Evolutionary conservation across 805 yeast genomes (phyloP).

Genomic region (Starmerella stigmatis): DNA sequence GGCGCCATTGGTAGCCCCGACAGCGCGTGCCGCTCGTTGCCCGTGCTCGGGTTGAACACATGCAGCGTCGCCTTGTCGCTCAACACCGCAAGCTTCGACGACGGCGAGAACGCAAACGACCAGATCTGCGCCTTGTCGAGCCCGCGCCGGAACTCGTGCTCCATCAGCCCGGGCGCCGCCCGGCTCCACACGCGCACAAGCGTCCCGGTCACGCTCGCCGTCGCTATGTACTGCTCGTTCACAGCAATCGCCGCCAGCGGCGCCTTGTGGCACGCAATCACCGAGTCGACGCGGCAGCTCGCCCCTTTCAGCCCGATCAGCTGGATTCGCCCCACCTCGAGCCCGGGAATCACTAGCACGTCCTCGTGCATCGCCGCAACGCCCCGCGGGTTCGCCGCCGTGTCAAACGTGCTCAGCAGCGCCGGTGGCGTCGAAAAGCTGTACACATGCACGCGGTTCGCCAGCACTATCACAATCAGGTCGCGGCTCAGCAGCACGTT

Average conservation of each 20-base stretch:
- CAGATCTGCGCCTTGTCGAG: slow-evolving; percentile 72
- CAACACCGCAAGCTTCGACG: slow-evolving; percentile 69
- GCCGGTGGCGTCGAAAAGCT: slow-evolving; percentile 75
- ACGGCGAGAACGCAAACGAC: slow-evolving; percentile 73
- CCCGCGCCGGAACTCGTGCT: slow-evolving; percentile 76
- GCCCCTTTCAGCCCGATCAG: slow-evolving; percentile 54
- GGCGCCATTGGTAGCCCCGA: slow-evolving; percentile 57
- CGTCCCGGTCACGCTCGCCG: slow-evolving; percentile 77
- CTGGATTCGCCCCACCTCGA: slow-evolving; percentile 67
- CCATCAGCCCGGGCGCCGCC: not conserved
- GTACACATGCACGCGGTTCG: slow-evolving; percentile 58
- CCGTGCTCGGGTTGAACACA: slow-evolving; percentile 48
- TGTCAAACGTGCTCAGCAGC: slow-evolving; percentile 52
- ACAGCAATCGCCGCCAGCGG: slow-evolving; percentile 52
- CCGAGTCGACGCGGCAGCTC: slow-evolving; percentile 51
- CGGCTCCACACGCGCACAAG: slow-evolving; percentile 44
- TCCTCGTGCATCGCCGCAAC: slow-evolving; percentile 46
- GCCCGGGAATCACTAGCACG: slow-evolving; percentile 59
- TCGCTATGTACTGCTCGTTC: slow-evolving; percentile 59
- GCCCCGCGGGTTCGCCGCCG: slow-evolving; percentile 53
- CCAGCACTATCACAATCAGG: slow-evolving; percentile 61
- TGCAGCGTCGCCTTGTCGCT: slow-evolving; percentile 87
- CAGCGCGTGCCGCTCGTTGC: slow-evolving; percentile 51
- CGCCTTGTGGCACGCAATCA: slow-evolving; percentile 69
- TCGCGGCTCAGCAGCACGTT: slow-evolving; percentile 66